phyloP scores from a whole-genome alignment of 495 filamentous ascomycete genomes.

The Xylaria bambusicola region DNA sequence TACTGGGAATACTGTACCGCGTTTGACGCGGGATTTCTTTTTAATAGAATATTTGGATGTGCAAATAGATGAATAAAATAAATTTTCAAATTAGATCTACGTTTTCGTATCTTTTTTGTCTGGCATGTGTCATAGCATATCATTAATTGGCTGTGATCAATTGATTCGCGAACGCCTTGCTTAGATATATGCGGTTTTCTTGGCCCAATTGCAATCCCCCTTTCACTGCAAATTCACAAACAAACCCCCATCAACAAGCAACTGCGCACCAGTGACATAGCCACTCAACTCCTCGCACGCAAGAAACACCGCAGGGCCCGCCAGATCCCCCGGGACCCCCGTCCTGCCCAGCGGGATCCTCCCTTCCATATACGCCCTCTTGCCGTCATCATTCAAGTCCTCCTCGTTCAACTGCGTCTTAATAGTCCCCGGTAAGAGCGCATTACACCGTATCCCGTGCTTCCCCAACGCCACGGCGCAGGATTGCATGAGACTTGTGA shows the following conservation, averaged over 20 bases:
- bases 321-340: conserved; percentile 69
- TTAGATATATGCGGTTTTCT: too few species aligned
- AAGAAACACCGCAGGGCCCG: conserved; percentile 83
- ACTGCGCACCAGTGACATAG: conserved; percentile 80
- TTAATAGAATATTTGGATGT: too few species aligned
- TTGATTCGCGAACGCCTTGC: too few species aligned
- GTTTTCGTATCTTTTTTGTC: too few species aligned
- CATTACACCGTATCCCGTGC: conserved; percentile 80
- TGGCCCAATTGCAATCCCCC: too few species aligned
- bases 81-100: too few species aligned
- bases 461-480: conserved; percentile 75
- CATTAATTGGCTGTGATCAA: too few species aligned
- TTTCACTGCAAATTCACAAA: conserved; percentile 60
- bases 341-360: conserved; percentile 78
- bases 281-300: conserved; percentile 75
- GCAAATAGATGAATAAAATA: too few species aligned
- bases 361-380: conserved; percentile 81
- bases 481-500: conserved; percentile 82
- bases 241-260: conserved; percentile 82
- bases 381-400: conserved; percentile 69
- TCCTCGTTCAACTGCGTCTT: conserved; percentile 84
- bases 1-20: too few species aligned
- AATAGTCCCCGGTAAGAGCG: conserved; percentile 82
- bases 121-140: too few species aligned
- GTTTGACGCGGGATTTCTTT: too few species aligned